Conservation (phyloP, 108 stramenopile species). For the Pseudonitzschia delicatissima region DNA sequence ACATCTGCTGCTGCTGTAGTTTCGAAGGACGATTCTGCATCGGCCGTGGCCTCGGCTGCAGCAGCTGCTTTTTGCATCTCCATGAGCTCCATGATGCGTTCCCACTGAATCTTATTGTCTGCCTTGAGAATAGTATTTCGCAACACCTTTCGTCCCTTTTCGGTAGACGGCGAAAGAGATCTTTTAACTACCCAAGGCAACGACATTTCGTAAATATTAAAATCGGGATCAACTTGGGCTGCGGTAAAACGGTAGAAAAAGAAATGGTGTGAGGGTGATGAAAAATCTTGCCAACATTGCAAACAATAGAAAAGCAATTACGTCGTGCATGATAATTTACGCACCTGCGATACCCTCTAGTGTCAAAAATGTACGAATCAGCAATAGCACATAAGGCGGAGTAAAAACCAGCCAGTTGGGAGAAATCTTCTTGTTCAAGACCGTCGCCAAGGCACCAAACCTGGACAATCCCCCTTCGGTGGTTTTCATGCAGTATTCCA, state of each 20-base stretch:
- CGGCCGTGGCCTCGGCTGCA: background rate
- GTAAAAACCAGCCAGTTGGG: slow-evolving; percentile 18
- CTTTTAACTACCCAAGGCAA: slow-evolving; percentile 24
- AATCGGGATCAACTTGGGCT: slow-evolving; percentile 14
- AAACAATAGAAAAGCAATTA: background rate
- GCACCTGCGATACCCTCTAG: slow-evolving; percentile 4
- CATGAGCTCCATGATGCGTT: slow-evolving; percentile 11
- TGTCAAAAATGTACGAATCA: slow-evolving; percentile 7
- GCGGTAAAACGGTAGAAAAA: background rate
- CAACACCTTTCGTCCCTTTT: slow-evolving; percentile 12
- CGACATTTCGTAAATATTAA: slow-evolving; percentile 19
- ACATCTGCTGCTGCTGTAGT: background rate
- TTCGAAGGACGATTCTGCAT: background rate
- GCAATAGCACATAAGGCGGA: slow-evolving; percentile 1
- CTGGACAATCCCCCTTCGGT: slow-evolving; percentile 16
- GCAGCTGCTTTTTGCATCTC: background rate
- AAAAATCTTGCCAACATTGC: background rate
- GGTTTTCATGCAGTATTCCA: slow-evolving; percentile 9
- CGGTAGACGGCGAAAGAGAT: slow-evolving; percentile 17
- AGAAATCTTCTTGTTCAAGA: slow-evolving; percentile 15
- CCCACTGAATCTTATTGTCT: slow-evolving; percentile 19
- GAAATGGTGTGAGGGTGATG: background rate
- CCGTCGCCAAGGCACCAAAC: slow-evolving; percentile 23
- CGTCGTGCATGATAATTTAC: background rate
- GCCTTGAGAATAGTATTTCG: slow-evolving; percentile 3